phyloP scores from a whole-genome alignment of 768 basidiomycete genomes.

The Exidia glandulosa region DNA sequence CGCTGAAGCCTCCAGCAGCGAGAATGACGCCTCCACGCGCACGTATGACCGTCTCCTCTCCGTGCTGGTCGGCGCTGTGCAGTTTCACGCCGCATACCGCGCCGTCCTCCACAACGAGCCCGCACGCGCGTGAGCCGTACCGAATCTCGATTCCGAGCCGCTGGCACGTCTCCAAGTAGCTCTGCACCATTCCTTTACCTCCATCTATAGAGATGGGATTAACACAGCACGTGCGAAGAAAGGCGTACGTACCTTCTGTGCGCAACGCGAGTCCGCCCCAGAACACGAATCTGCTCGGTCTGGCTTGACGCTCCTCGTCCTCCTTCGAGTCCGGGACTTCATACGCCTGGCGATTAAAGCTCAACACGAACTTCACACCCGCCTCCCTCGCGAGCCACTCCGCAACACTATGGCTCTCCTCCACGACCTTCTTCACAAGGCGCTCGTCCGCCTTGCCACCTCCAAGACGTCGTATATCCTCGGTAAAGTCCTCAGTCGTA shows the following conservation, averaged over 20 bases:
- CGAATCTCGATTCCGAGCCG: slow-evolving; percentile 37
- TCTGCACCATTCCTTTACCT: slow-evolving; percentile 54
- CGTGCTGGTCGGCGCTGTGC: slow-evolving; percentile 15
- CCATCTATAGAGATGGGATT: slow-evolving; percentile 25
- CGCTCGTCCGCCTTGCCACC: slow-evolving; percentile 35
- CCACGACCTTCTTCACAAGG: slow-evolving; percentile 43
- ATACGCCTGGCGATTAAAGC: slow-evolving; percentile 60
- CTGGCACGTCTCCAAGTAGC: slow-evolving; percentile 28
- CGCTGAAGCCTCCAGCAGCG: slow-evolving; percentile 59
- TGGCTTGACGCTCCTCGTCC: too few species aligned
- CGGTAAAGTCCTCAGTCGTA: slow-evolving; percentile 39
- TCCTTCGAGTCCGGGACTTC: slow-evolving; percentile 33
- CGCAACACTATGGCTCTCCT: slow-evolving; percentile 42
- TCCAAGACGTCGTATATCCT: slow-evolving; percentile 52
- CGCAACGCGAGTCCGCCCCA: slow-evolving; percentile 61
- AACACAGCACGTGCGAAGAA: not conserved
- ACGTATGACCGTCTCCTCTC: slow-evolving; percentile 27
- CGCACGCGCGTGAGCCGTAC: slow-evolving; percentile 41
- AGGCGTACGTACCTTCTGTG: slow-evolving; percentile 23
- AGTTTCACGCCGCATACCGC: slow-evolving; percentile 37
- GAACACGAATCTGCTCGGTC: slow-evolving; percentile 29
- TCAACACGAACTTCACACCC: slow-evolving; percentile 42
- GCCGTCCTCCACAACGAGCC: slow-evolving; percentile 25
- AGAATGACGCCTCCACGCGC: slow-evolving; percentile 39
- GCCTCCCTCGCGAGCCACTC: slow-evolving; percentile 47